Percentiles rank a stretch among this genome's conserved stretches.
phyloP scores from a whole-genome alignment of 2,329 filamentous ascomycete genomes.

The Trichoderma koningii region DNA sequence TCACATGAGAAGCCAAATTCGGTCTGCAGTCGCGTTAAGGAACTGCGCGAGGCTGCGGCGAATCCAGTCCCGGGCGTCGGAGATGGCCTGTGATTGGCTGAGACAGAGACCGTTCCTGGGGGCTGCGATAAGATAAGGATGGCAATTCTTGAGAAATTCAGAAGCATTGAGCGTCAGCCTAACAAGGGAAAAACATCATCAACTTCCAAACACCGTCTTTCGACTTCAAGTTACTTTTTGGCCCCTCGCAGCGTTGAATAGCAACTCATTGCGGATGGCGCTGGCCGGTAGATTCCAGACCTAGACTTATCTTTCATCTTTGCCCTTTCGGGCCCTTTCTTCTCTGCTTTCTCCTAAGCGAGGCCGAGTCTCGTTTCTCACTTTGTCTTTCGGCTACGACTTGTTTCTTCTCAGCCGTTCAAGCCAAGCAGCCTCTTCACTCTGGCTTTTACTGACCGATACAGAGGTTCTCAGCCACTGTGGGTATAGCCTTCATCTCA shows the following conservation, averaged over 20 bases:
- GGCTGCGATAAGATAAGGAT: constrained; percentile 24
- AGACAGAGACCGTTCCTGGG: not conserved
- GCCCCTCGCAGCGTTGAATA: not conserved
- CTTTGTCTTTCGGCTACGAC: not conserved
- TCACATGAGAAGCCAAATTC: not conserved
- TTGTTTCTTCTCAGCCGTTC: not conserved
- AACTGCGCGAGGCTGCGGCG: not conserved
- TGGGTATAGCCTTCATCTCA: constrained; percentile 2
- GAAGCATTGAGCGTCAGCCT: not conserved
- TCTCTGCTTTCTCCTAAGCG: not conserved
- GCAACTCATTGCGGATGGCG: not conserved
- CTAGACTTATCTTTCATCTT: not conserved
- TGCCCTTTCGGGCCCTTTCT: not conserved
- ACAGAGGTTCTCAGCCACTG: constrained; percentile 6
- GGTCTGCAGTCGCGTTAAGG: not conserved
- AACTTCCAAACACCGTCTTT: not conserved
- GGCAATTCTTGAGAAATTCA: not conserved
- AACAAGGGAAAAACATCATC: constrained; percentile 1
- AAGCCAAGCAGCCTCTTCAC: not conserved
- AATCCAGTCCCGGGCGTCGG: not conserved
- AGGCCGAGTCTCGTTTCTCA: not conserved
- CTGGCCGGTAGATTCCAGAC: not conserved
- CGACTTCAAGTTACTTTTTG: not conserved
- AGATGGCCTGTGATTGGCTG: constrained; percentile 19
- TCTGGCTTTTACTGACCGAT: no score